Percentiles rank a stretch among this genome's conserved stretches.
phyloP scores from a whole-genome alignment of 1,284 basidiomycete genomes.

The Lentinula novae-zelandiae region DNA sequence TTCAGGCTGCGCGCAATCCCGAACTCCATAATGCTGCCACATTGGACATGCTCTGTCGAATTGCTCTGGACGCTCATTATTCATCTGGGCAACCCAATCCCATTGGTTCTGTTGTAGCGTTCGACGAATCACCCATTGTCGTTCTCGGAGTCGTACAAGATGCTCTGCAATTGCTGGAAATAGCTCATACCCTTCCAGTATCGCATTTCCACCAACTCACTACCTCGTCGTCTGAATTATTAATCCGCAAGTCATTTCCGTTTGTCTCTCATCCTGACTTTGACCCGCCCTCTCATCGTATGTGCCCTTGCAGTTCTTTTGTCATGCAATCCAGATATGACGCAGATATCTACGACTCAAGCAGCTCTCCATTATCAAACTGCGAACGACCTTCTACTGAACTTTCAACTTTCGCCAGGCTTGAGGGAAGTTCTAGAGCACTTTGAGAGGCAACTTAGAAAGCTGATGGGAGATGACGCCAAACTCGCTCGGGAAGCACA shows the following conservation, averaged over 20 bases:
- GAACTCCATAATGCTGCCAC: slow-evolving; percentile 60
- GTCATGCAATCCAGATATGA: slow-evolving; percentile 54
- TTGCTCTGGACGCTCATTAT: slow-evolving; percentile 60
- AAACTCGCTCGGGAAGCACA: slow-evolving; percentile 63
- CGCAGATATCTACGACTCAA: slow-evolving; percentile 55
- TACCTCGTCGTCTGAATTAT: slow-evolving; percentile 56
- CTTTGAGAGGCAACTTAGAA: slow-evolving; percentile 54
- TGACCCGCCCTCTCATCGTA: slow-evolving; percentile 27
- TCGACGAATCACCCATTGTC: slow-evolving; percentile 39
- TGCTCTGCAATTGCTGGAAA: slow-evolving; percentile 53
- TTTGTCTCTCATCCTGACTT: slow-evolving; percentile 30
- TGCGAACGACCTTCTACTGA: slow-evolving; percentile 51
- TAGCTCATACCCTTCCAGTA: slow-evolving; percentile 51
- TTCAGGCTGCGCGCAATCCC: slow-evolving; percentile 44
- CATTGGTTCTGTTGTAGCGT: slow-evolving; percentile 35
- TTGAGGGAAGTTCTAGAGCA: slow-evolving; percentile 56
- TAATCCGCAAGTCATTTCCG: slow-evolving; percentile 37
- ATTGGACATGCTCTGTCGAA: slow-evolving; percentile 62
- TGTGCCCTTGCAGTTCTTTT: slow-evolving; percentile 36
- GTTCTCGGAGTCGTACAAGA: slow-evolving; percentile 58
- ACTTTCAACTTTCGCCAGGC: slow-evolving; percentile 42
- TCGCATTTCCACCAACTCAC: slow-evolving; percentile 60
- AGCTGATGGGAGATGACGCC: slow-evolving; percentile 63
- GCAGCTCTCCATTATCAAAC: slow-evolving; percentile 52
- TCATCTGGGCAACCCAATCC: slow-evolving; percentile 40